Conservation (phyloP, 2,329 filamentous ascomycete genomes). For the Diaporthe helianthi region DNA sequence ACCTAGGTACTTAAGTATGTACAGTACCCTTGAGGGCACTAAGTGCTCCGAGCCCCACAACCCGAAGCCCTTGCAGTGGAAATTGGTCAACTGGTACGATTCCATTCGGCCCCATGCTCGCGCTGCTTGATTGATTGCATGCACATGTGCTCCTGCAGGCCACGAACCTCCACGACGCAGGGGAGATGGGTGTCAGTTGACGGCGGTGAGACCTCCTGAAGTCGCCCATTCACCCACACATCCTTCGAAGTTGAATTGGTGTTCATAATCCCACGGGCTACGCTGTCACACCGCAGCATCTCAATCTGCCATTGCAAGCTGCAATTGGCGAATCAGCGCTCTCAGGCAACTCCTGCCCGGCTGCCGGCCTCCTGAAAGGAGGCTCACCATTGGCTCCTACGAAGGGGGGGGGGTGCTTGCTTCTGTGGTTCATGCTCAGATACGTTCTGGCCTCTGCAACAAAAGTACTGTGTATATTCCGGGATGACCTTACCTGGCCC, state of each 20-base stretch:
- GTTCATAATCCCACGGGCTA: slow-evolving; percentile 10
- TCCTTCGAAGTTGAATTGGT: not conserved
- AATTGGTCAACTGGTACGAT: not conserved
- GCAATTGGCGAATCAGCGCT: slow-evolving; percentile 19
- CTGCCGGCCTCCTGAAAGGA: too few relatives aligned
- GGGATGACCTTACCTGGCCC: not conserved
- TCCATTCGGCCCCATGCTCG: not conserved
- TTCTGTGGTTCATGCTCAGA: not conserved
- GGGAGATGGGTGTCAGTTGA: too few relatives aligned
- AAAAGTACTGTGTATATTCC: not conserved
- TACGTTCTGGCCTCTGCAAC: not conserved
- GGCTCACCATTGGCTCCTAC: not conserved
- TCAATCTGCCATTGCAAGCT: slow-evolving; percentile 10
- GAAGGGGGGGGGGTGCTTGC: not conserved
- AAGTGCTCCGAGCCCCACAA: not conserved
- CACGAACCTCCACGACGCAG: slow-evolving; percentile 9
- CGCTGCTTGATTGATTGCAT: slow-evolving; percentile 6
- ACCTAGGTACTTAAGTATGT: not conserved
- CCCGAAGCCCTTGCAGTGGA: slow-evolving; percentile 19
- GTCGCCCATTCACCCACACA: not conserved
- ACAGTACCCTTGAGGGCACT: not conserved
- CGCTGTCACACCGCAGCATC: slow-evolving; percentile 13
- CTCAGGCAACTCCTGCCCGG: not conserved
- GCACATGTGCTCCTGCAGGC: not conserved
- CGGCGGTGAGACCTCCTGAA: slow-evolving; percentile 9